These are phyloP conservation scores for Apiospora hydei DNA, from an alignment of 2,329 filamentous ascomycete genomes.

Conservation along the genomic window DNA sequence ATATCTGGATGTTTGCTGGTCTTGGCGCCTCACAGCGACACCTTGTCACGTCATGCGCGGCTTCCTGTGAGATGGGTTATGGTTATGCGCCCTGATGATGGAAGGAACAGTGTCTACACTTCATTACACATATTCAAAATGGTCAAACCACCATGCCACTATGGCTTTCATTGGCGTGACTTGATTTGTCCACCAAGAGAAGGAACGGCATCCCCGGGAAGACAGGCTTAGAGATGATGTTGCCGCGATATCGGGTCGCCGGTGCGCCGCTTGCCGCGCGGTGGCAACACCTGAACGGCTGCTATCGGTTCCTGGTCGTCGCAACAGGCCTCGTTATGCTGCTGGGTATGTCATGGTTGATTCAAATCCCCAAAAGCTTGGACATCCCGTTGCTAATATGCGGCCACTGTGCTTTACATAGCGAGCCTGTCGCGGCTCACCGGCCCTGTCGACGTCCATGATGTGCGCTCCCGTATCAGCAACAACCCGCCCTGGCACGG, in stretches of 20 bases:
- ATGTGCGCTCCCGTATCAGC: neutral
- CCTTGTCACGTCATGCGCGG: neutral
- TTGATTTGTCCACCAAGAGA: neutral
- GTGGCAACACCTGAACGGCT: conserved; percentile 10
- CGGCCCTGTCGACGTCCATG: conserved; percentile 10
- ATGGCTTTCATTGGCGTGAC: neutral
- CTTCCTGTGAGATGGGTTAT: neutral
- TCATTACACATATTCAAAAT: neutral
- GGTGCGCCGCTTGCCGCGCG: neutral
- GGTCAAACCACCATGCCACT: neutral
- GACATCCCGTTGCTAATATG: neutral
- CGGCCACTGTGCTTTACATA: neutral
- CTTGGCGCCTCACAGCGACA: neutral
- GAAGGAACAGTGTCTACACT: neutral
- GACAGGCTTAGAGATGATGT: neutral
- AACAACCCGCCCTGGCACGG: neutral
- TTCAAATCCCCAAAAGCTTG: neutral
- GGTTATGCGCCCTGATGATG: neutral
- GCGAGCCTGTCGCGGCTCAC: neutral
- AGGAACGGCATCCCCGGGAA: neutral
- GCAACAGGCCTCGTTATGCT: neutral
- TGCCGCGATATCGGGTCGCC: neutral
- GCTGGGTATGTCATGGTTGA: neutral
- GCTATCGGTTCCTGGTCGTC: neutral
- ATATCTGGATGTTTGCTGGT: neutral